Evolutionary conservation across 805 yeast species (phyloP).

Genomic region (Suhomyces sp.): DNA sequence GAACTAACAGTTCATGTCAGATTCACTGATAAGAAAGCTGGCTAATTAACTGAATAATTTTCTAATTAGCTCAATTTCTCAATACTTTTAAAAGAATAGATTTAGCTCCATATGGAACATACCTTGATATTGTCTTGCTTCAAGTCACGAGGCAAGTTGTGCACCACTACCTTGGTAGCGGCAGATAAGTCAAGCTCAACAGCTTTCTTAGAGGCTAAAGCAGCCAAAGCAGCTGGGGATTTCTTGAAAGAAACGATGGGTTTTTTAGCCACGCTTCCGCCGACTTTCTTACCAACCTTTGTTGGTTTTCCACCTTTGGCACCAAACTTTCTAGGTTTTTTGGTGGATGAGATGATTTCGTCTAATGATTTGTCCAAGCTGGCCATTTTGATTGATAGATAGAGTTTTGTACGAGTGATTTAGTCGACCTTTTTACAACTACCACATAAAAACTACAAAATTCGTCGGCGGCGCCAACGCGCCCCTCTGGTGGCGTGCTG

Average conservation of each 20-base stretch:
- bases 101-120: conserved; percentile 42
- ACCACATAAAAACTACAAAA: neutral
- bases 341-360: conserved; percentile 77
- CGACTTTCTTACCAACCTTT: conserved; percentile 38
- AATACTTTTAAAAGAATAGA: neutral
- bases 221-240: conserved; percentile 21
- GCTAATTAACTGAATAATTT: neutral
- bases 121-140: conserved; percentile 81
- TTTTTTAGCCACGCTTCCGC: conserved; percentile 22
- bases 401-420: neutral
- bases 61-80: neutral
- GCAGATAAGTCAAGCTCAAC: conserved; percentile 44
- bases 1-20: neutral
- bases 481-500: neutral
- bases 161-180: conserved; percentile 81
- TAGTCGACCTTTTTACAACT: neutral
- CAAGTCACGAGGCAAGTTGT: conserved; percentile 81
- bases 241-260: conserved; percentile 27
- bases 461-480: neutral
- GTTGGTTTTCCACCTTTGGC: conserved; percentile 26
- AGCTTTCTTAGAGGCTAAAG: conserved; percentile 12
- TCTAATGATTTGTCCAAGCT: conserved; percentile 90
- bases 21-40: neutral
- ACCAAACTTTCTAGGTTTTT: conserved; percentile 20
- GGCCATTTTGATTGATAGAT: conserved; percentile 50